Percentiles rank a stretch among this genome's conserved stretches.
Evolutionary conservation across 75 land plant species (phyloP).

Genomic region (Gnetum montanum): DNA sequence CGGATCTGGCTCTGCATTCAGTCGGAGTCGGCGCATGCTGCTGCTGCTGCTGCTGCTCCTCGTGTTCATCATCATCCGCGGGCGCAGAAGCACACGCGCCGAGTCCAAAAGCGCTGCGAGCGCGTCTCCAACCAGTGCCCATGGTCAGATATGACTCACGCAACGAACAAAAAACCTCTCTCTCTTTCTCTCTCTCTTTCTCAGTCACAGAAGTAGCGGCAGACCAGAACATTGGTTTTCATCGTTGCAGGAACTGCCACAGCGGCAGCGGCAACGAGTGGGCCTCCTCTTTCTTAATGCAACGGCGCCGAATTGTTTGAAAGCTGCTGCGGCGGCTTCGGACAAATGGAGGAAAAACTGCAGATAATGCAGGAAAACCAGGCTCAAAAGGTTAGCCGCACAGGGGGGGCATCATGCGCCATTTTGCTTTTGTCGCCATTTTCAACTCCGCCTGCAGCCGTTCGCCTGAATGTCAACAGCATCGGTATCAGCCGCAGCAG

Average conservation of each 20-base stretch:
- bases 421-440: too few species aligned
- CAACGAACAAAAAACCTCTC: not conserved
- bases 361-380: too few species aligned
- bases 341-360: too few species aligned
- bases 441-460: too few species aligned
- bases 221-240: too few species aligned
- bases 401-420: too few species aligned
- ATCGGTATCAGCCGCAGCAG: not conserved
- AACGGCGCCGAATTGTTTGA: not conserved
- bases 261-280: not conserved
- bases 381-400: too few species aligned
- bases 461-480: too few species aligned
- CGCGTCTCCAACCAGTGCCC: constrained; percentile 8
- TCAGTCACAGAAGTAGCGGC: too few species aligned
- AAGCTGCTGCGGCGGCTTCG: not conserved
- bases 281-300: not conserved
- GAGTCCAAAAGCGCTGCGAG: constrained; percentile 2
- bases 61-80: not conserved
- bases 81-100: constrained; percentile 5
- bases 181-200: too few species aligned
- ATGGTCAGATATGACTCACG: not conserved
- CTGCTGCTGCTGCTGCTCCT: not conserved
- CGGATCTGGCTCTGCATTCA: not conserved
- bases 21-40: not conserved
- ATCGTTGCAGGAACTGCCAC: not conserved